Conservation (phyloP, 2,329 filamentous ascomycete genomes). For the Passalora sequoiae region DNA sequence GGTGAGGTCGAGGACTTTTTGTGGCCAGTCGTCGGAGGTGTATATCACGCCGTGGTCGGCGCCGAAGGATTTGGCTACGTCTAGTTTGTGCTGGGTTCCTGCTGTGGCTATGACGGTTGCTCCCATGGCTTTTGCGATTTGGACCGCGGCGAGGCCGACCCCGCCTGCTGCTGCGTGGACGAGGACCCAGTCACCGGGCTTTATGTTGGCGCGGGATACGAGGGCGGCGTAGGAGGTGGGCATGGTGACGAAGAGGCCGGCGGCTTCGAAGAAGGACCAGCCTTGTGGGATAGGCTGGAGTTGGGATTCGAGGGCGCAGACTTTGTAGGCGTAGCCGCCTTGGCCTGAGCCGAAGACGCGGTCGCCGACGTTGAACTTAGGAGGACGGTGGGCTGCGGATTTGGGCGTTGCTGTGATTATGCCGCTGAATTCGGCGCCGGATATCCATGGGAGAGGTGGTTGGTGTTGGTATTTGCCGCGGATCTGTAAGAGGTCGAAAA, state of each 20-base stretch:
- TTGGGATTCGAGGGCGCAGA: conserved; percentile 60
- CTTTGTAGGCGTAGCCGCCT: conserved; percentile 76
- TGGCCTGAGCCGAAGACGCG: conserved; percentile 82
- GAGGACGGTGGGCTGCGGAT: conserved; percentile 33
- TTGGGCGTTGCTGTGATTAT: conserved; percentile 62
- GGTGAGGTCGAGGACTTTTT: conserved; percentile 70
- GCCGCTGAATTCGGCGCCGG: conserved; percentile 83
- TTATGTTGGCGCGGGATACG: conserved; percentile 69
- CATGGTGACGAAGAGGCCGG: conserved; percentile 85
- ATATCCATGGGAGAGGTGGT: conserved; percentile 80
- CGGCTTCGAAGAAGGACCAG: conserved; percentile 80
- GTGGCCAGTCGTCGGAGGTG: conserved; percentile 56
- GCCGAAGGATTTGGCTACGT: conserved; percentile 72
- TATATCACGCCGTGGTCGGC: conserved; percentile 83
- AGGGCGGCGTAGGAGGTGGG: conserved; percentile 84
- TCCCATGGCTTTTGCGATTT: conserved; percentile 87
- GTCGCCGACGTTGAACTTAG: conserved; percentile 70
- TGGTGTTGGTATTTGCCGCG: conserved; percentile 94
- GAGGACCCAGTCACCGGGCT: conserved; percentile 76
- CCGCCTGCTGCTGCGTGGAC: conserved; percentile 90
- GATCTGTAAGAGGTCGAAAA: conserved; percentile 95
- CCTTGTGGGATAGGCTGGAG: conserved; percentile 71
- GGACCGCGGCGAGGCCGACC: conserved; percentile 84
- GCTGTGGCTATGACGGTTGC: conserved; percentile 92
- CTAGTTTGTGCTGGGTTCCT: conserved; percentile 71